Conservation (phyloP, 805 yeast species). For the Lachancea waltii region DNA sequence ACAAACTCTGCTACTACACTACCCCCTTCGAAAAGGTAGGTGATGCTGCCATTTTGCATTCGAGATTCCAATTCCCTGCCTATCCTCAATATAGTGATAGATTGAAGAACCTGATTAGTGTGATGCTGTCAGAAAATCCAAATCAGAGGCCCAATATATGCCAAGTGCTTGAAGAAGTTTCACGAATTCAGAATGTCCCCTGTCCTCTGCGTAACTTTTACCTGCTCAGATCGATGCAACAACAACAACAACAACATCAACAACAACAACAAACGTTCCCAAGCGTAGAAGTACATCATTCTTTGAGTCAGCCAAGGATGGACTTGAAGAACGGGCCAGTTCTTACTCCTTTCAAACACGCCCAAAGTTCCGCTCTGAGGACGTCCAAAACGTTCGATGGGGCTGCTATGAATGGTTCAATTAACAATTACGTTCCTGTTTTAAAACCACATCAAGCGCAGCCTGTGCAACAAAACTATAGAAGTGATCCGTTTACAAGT, state of each 20-base stretch:
- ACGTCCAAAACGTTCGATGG: conserved; percentile 1
- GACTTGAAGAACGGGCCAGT: neutral
- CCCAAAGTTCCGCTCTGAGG: neutral
- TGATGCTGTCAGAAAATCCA: conserved; percentile 60
- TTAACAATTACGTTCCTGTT: neutral
- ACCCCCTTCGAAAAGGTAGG: conserved; percentile 72
- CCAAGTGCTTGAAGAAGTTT: conserved; percentile 63
- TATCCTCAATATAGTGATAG: conserved; percentile 55
- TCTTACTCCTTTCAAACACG: neutral
- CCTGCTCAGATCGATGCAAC: conserved; percentile 23
- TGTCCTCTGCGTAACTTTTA: conserved; percentile 38
- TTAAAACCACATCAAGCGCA: neutral
- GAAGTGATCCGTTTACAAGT: conserved; percentile 2
- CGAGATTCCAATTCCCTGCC: conserved; percentile 46
- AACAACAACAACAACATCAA: conserved; percentile 5
- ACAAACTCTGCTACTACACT: conserved; percentile 72
- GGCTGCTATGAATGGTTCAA: neutral
- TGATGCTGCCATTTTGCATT: conserved; percentile 56
- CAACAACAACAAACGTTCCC: conserved; percentile 2
- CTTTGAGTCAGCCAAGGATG: conserved; percentile 4
- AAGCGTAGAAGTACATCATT: conserved; percentile 3
- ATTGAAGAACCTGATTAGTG: conserved; percentile 56
- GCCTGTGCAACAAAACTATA: neutral
- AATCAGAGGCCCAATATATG: conserved; percentile 65
- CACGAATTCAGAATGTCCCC: conserved; percentile 49